These are phyloP conservation scores for Agaricus bisporus DNA, from an alignment of 768 basidiomycete species.

Conservation along the genomic window DNA sequence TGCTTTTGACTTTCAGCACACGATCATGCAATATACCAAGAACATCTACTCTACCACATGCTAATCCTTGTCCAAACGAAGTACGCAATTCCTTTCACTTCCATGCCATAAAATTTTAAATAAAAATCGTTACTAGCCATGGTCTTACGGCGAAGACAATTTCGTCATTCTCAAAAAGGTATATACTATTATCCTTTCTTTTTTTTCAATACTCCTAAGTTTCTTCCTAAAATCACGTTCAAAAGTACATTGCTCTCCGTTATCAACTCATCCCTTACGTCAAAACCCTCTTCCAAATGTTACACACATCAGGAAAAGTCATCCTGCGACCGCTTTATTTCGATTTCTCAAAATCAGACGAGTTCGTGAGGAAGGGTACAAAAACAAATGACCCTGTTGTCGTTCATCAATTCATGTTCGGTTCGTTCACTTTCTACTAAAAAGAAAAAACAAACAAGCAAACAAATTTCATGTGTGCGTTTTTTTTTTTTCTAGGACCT, in stretches of 20 bases:
- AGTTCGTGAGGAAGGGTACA: conserved; percentile 21
- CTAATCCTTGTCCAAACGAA: conserved; percentile 31
- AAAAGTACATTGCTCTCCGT: conserved; percentile 29
- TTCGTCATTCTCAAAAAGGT: conserved; percentile 29
- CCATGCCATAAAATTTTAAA: no score
- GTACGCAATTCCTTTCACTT: conserved; percentile 9
- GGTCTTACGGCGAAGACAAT: conserved; percentile 30
- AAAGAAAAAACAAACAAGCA: neutral
- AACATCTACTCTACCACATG: conserved; percentile 17
- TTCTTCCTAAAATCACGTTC: no score
- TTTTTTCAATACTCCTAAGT: neutral
- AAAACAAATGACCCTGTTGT: conserved; percentile 21
- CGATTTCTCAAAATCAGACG: conserved; percentile 25
- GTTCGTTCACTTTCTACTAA: conserved; percentile 12
- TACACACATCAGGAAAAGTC: conserved; percentile 24
- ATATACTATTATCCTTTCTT: neutral
- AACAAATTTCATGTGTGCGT: conserved; percentile 8
- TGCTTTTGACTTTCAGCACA: conserved; percentile 13
- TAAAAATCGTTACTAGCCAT: no score
- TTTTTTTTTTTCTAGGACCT: no score
- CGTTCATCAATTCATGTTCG: conserved; percentile 30
- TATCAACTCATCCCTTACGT: conserved; percentile 29
- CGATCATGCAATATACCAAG: conserved; percentile 22
- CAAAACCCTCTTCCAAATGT: conserved; percentile 23
- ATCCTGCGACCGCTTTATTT: conserved; percentile 28